These are phyloP conservation scores for Saccharum spontaneum DNA, from an alignment of 176 grass and related monocot genomes.

Conservation along the genomic window DNA sequence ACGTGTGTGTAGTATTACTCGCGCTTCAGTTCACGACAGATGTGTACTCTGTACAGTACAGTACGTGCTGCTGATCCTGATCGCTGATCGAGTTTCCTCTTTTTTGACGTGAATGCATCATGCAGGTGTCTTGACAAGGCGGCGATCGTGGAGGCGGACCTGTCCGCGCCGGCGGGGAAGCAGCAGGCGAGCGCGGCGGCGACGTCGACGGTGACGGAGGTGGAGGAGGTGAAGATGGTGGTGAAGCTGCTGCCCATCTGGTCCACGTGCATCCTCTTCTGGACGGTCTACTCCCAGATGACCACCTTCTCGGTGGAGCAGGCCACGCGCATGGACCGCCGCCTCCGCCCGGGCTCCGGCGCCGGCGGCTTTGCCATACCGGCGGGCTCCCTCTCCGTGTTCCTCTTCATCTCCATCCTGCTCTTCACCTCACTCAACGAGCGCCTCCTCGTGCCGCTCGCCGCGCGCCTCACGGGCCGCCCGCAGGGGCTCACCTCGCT, in stretches of 20 bases:
- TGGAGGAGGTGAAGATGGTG: constrained; percentile 86
- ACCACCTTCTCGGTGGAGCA: constrained; percentile 72
- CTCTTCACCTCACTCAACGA: constrained; percentile 79
- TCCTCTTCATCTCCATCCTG: constrained; percentile 75
- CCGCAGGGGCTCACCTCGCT: constrained; percentile 67
- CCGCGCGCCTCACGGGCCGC: constrained; percentile 53
- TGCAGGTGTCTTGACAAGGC: constrained; percentile 73
- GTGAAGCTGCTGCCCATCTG: constrained; percentile 70
- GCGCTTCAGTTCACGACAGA: too few species aligned
- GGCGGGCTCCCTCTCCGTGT: constrained; percentile 67
- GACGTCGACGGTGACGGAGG: constrained; percentile 53
- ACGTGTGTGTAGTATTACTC: too few species aligned
- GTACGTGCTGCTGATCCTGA: too few species aligned
- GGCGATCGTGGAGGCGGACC: constrained; percentile 44
- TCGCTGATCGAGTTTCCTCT: too few species aligned
- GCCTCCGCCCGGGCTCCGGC: not conserved
- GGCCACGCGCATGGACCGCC: constrained; percentile 61
- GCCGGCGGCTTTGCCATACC: constrained; percentile 48
- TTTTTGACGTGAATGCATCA: too few species aligned
- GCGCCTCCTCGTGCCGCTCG: constrained; percentile 56
- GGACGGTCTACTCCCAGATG: constrained; percentile 72
- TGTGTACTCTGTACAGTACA: too few species aligned
- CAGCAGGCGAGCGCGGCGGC: not conserved
- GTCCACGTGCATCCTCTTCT: constrained; percentile 70
- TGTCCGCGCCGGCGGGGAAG: constrained; percentile 28